Conservation (phyloP, 78 protist species). For the Protostelium mycophagum region DNA sequence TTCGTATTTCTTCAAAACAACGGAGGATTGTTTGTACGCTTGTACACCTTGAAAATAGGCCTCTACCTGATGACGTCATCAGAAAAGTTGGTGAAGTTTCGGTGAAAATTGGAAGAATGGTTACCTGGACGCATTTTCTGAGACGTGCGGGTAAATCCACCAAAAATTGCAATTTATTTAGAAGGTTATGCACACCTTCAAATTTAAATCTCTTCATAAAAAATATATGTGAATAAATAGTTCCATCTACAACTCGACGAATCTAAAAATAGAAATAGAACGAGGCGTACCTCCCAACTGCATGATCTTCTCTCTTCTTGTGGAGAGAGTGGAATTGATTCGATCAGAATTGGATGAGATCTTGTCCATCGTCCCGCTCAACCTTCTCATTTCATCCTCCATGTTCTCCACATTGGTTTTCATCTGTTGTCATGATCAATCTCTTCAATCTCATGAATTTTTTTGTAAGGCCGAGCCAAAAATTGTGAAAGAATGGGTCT, state of each 20-base stretch:
- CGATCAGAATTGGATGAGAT: conserved; percentile 42
- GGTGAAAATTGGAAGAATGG: not conserved
- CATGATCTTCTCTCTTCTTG: conserved; percentile 45
- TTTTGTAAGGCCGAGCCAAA: no score
- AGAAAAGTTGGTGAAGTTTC: not conserved
- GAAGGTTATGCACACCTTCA: conserved; percentile 37
- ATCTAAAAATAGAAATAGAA: not conserved
- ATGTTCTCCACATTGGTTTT: conserved; percentile 80
- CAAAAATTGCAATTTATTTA: conserved; percentile 69
- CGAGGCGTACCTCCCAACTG: conserved; percentile 68
- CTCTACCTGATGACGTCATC: conserved; percentile 73
- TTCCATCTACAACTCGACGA: not conserved
- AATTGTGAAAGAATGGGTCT: no score
- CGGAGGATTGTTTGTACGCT: conserved; percentile 62
- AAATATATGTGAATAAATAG: no score
- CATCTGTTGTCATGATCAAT: conserved; percentile 40
- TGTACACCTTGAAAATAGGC: conserved; percentile 68
- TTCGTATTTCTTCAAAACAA: conserved; percentile 69
- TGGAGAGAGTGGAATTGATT: conserved; percentile 70
- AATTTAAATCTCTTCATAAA: no score
- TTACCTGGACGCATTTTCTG: conserved; percentile 28
- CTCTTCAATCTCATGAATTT: not conserved
- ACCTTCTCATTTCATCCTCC: conserved; percentile 73
- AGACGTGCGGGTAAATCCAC: conserved; percentile 74
- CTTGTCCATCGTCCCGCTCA: conserved; percentile 55